A percentile compares a stretch with the other conserved stretches of the same genome.
Evolutionary conservation across 2,329 filamentous ascomycete genomes (phyloP).

Genomic region (Monosporascus sp.): DNA sequence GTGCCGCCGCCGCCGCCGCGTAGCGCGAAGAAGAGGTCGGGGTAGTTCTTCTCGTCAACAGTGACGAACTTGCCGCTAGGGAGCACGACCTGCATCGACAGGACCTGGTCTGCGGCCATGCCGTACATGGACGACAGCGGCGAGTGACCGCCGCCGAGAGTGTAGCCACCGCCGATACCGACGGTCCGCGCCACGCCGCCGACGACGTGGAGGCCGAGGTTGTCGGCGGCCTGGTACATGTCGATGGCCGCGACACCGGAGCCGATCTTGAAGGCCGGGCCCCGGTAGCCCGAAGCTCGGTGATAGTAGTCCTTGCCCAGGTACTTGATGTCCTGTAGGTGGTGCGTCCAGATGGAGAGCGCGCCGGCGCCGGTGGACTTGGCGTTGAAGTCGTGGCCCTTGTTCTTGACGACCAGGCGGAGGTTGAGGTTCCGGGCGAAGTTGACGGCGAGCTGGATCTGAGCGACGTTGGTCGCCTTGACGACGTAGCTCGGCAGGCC

Average conservation of each 20-base stretch:
- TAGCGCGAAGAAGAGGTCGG: conserved; percentile 46
- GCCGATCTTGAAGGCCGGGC: conserved; percentile 50
- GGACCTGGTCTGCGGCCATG: conserved; percentile 43
- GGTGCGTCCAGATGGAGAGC: conserved; percentile 32
- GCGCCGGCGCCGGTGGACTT: conserved; percentile 32
- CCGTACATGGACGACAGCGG: conserved; percentile 41
- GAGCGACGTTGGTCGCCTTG: conserved; percentile 35
- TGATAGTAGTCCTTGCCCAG: conserved; percentile 22
- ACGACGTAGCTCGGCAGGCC: conserved; percentile 38
- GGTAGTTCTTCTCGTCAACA: conserved; percentile 34
- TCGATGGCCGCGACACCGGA: conserved; percentile 50
- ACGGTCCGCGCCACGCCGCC: conserved; percentile 48
- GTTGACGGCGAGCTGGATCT: conserved; percentile 41
- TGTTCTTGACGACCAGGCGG: conserved; percentile 46
- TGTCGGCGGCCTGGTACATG: conserved; percentile 44
- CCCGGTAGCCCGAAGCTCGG: conserved; percentile 17
- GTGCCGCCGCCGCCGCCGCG: conserved; percentile 39
- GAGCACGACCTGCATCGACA: conserved; percentile 44
- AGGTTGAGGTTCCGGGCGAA: conserved; percentile 41
- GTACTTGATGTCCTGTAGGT: conserved; percentile 27
- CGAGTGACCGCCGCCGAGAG: conserved; percentile 47
- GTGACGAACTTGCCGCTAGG: conserved; percentile 36
- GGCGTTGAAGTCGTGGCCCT: conserved; percentile 45
- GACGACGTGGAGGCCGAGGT: conserved; percentile 42
- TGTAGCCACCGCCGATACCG: conserved; percentile 42